These are phyloP conservation scores for Linum trigynum DNA, from an alignment of 345 rosid species.

Conservation along the genomic window DNA sequence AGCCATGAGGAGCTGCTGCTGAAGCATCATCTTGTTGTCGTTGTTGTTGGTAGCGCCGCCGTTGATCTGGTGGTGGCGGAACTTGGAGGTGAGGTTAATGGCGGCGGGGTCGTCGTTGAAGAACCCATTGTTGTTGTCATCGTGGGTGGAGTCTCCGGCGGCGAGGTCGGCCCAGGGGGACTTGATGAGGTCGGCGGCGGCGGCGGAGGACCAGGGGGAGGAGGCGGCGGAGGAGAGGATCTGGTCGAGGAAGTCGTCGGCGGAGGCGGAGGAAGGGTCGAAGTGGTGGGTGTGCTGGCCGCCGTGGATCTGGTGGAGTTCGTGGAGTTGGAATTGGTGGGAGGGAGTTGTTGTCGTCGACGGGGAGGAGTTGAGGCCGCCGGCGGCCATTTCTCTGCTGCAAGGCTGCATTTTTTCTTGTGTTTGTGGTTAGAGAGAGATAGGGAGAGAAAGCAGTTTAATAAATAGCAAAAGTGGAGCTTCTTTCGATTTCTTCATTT, in stretches of 20 bases:
- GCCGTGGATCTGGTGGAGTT: background rate
- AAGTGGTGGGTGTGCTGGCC: slow-evolving; percentile 3
- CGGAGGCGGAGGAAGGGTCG: slow-evolving; percentile 27
- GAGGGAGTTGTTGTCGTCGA: background rate
- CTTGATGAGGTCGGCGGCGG: slow-evolving; percentile 21
- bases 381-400: slow-evolving; percentile 1
- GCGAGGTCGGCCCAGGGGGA: slow-evolving; percentile 24
- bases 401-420: background rate
- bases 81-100: slow-evolving; percentile 26
- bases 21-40: no score
- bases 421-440: background rate
- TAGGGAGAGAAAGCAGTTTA: background rate
- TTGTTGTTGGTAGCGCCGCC: slow-evolving; percentile 16
- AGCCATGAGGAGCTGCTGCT: no score
- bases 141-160: slow-evolving; percentile 1
- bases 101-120: slow-evolving; percentile 30
- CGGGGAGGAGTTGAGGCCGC: background rate
- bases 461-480: background rate
- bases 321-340: background rate
- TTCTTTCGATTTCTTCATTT: no score
- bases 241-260: slow-evolving; percentile 72
- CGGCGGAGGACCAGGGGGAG: slow-evolving; percentile 5
- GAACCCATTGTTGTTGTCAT: slow-evolving; percentile 15
- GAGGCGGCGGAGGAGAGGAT: slow-evolving; percentile 70
- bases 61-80: slow-evolving; percentile 48